Percentiles rank a stretch among this genome's conserved stretches.
Conservation (phyloP, 306 rosid genomes). For the Abrus pulchellus region DNA sequence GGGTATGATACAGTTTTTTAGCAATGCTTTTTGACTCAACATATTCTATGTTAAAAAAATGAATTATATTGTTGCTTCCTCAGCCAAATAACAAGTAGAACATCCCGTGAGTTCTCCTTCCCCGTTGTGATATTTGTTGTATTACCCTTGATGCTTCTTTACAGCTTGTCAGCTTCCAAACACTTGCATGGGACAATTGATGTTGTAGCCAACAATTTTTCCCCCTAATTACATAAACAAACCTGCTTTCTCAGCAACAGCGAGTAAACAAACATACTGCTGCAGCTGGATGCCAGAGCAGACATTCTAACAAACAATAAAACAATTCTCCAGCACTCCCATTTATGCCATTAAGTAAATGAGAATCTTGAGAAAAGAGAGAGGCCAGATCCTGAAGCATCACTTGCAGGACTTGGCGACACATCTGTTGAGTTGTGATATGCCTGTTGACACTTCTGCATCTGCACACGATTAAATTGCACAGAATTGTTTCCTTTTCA, state of each 20-base stretch:
- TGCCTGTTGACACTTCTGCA: constrained; percentile 92
- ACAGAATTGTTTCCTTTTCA: constrained; percentile 42
- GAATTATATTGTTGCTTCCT: constrained; percentile 39
- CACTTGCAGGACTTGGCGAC: constrained; percentile 74
- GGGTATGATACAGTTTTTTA: constrained; percentile 41
- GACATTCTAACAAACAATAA: constrained; percentile 44
- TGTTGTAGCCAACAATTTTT: constrained; percentile 10
- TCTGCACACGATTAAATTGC: constrained; percentile 65
- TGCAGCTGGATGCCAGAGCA: constrained; percentile 51
- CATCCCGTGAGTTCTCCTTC: constrained; percentile 25
- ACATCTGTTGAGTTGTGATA: constrained; percentile 73
- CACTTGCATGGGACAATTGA: constrained; percentile 37
- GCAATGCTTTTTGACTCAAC: constrained; percentile 22
- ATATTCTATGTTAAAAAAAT: constrained; percentile 36
- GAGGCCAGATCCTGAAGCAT: constrained; percentile 68
- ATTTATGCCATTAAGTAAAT: constrained; percentile 60
- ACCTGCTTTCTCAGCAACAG: constrained; percentile 49
- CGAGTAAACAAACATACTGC: constrained; percentile 37
- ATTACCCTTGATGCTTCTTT: constrained; percentile 52
- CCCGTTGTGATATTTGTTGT: constrained; percentile 35
- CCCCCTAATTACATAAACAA: constrained; percentile 50
- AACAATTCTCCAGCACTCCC: constrained; percentile 39
- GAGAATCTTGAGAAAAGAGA: constrained; percentile 96
- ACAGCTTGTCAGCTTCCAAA: constrained; percentile 54
- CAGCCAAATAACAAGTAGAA: constrained; percentile 24